Evolutionary conservation across 2,329 filamentous ascomycete species (phyloP).

Genomic region (Thielaviopsis punctulata): DNA sequence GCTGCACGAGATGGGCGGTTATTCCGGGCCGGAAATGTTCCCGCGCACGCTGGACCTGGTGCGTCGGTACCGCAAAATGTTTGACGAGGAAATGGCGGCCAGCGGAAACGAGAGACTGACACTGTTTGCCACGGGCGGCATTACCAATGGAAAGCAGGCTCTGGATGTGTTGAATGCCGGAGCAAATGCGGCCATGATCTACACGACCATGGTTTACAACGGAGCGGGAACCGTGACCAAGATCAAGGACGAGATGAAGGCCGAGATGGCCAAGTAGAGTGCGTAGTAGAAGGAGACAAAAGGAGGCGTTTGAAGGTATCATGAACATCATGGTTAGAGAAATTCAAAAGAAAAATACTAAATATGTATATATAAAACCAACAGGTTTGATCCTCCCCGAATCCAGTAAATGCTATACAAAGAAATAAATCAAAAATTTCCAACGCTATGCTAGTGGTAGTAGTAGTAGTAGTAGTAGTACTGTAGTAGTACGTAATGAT

Average conservation of each 20-base stretch:
- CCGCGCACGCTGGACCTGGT: slow-evolving; percentile 64
- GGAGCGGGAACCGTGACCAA: slow-evolving; percentile 46
- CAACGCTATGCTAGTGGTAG: background rate
- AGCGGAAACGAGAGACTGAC: slow-evolving; percentile 42
- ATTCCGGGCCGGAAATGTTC: slow-evolving; percentile 82
- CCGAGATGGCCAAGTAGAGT: slow-evolving; percentile 19
- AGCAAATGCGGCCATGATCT: slow-evolving; percentile 79
- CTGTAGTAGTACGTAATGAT: background rate
- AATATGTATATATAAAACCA: background rate
- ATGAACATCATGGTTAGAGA: too few relatives aligned
- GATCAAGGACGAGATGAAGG: slow-evolving; percentile 46
- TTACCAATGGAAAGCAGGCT: slow-evolving; percentile 76
- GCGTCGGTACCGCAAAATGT: slow-evolving; percentile 53
- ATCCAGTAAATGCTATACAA: background rate
- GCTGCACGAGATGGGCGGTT: slow-evolving; percentile 66
- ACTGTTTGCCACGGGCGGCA: slow-evolving; percentile 86
- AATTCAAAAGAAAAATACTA: too few relatives aligned
- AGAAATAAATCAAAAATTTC: background rate
- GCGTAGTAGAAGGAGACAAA: too few relatives aligned
- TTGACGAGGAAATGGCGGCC: slow-evolving; percentile 32
- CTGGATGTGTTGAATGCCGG: slow-evolving; percentile 70
- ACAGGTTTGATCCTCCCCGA: too few relatives aligned
- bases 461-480: background rate
- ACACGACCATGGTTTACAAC: slow-evolving; percentile 56
- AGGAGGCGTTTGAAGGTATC: too few relatives aligned